Conservation (phyloP, 2,329 filamentous ascomycete species). For the Tolypocladium cylindrosporum region DNA sequence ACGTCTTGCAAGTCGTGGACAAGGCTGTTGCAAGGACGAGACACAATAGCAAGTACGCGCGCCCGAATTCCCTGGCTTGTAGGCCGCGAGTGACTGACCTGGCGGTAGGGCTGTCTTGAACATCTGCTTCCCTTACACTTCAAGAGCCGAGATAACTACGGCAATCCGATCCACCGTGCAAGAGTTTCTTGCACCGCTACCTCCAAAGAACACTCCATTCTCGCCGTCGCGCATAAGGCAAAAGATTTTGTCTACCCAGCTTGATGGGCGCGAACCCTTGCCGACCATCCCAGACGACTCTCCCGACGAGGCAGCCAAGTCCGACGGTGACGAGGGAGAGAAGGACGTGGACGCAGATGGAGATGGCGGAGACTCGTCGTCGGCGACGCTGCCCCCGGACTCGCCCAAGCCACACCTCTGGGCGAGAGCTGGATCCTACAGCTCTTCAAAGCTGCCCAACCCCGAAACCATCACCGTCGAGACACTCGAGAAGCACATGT, state of each 20-base stretch:
- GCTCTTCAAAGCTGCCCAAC: conserved; percentile 45
- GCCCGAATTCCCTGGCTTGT: too few species aligned
- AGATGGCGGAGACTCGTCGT: conserved; percentile 48
- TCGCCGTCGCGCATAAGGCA: conserved; percentile 81
- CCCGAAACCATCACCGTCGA: conserved; percentile 80
- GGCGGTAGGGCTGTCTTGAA: conserved; percentile 54
- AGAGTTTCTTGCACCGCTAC: conserved; percentile 69
- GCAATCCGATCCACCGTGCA: conserved; percentile 81
- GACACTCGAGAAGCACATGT: conserved; percentile 76
- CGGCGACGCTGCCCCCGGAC: conserved; percentile 47
- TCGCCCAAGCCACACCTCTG: conserved; percentile 34
- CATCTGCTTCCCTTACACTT: conserved; percentile 97
- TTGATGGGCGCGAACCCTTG: conserved; percentile 35
- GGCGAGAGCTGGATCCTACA: conserved; percentile 19
- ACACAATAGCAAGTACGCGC: conserved; percentile 64
- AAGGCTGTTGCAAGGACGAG: conserved; percentile 78
- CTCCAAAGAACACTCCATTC: conserved; percentile 60
- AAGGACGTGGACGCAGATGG: conserved; percentile 28
- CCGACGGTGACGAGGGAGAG: conserved; percentile 32
- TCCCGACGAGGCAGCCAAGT: conserved; percentile 24
- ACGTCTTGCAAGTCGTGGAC: conserved; percentile 84
- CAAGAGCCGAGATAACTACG: conserved; percentile 86
- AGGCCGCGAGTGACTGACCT: conserved; percentile 5
- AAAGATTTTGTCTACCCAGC: conserved; percentile 65
- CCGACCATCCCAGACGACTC: conserved; percentile 40